Conservation (phyloP, 345 rosid species). For the Triadica sebifera region DNA sequence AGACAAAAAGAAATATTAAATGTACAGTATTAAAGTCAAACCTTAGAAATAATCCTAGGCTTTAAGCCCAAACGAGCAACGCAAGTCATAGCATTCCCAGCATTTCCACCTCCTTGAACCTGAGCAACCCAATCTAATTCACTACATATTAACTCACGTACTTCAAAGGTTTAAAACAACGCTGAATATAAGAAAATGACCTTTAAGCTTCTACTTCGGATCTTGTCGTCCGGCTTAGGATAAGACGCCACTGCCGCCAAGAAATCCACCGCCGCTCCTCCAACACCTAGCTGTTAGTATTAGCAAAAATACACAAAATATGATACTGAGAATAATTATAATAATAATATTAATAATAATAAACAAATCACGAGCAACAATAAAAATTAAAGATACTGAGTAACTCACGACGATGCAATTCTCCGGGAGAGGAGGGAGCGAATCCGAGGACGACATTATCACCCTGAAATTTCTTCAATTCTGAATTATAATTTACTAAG, state of each 20-base stretch:
- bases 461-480: slow-evolving; percentile 31
- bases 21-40: not conserved
- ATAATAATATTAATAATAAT: too few species aligned
- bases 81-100: slow-evolving; percentile 45
- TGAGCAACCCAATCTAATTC: not conserved
- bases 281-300: slow-evolving; percentile 66
- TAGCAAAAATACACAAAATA: not conserved
- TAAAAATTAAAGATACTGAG: slow-evolving; percentile 6
- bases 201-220: slow-evolving; percentile 64
- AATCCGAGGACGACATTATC: slow-evolving; percentile 51
- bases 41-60: slow-evolving; percentile 46
- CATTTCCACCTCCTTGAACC: slow-evolving; percentile 51
- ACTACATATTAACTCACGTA: not conserved
- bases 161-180: not conserved
- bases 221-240: slow-evolving; percentile 87
- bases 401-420: slow-evolving; percentile 36
- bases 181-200: slow-evolving; percentile 8
- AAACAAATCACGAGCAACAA: not conserved
- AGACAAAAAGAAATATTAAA: not conserved
- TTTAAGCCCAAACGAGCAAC: slow-evolving; percentile 42
- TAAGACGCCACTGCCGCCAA: slow-evolving; percentile 70
- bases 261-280: slow-evolving; percentile 56
- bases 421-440: slow-evolving; percentile 37
- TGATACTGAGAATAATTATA: too few species aligned
- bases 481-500: not conserved